phyloP scores from a whole-genome alignment of 1,284 basidiomycete genomes.

The Anthracocystis panici-leucophaei region DNA sequence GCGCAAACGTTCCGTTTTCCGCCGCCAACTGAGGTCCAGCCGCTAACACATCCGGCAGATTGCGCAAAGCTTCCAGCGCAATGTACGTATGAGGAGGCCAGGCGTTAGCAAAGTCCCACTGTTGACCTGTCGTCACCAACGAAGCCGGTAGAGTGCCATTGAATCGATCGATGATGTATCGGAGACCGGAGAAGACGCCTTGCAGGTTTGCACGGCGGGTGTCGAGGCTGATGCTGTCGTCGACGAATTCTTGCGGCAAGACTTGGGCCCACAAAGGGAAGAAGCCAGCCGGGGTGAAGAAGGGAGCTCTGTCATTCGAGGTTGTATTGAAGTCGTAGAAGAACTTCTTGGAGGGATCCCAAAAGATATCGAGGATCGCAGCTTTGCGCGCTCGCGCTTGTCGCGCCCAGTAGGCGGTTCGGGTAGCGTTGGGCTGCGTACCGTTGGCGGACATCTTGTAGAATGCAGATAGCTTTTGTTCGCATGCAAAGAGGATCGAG shows the following conservation, averaged over 20 bases:
- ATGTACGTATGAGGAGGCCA: conserved; percentile 73
- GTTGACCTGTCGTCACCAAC: conserved; percentile 81
- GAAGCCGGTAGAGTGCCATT: conserved; percentile 83
- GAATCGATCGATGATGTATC: conserved; percentile 82
- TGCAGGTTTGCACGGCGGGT: conserved; percentile 53
- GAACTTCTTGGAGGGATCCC: conserved; percentile 83
- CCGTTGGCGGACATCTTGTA: conserved; percentile 74
- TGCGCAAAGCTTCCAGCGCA: conserved; percentile 80
- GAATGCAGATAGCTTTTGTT: conserved; percentile 70
- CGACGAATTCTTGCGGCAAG: conserved; percentile 78
- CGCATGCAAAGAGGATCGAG: conserved; percentile 77
- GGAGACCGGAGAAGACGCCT: conserved; percentile 80
- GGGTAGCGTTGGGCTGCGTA: conserved; percentile 57
- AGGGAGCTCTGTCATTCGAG: conserved; percentile 46
- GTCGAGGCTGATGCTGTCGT: conserved; percentile 71
- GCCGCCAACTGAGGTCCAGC: conserved; percentile 73
- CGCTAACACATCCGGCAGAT: conserved; percentile 79
- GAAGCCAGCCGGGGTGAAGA: conserved; percentile 81
- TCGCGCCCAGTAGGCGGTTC: conserved; percentile 74
- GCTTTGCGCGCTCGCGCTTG: conserved; percentile 76
- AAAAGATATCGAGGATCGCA: conserved; percentile 85
- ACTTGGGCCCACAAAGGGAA: conserved; percentile 90
- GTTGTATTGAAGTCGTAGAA: conserved; percentile 82
- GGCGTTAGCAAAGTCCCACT: conserved; percentile 76
- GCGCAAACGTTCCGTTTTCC: conserved; percentile 75